phyloP scores from a whole-genome alignment of 441 rosid genomes.

The Eutrema salsugineum region DNA sequence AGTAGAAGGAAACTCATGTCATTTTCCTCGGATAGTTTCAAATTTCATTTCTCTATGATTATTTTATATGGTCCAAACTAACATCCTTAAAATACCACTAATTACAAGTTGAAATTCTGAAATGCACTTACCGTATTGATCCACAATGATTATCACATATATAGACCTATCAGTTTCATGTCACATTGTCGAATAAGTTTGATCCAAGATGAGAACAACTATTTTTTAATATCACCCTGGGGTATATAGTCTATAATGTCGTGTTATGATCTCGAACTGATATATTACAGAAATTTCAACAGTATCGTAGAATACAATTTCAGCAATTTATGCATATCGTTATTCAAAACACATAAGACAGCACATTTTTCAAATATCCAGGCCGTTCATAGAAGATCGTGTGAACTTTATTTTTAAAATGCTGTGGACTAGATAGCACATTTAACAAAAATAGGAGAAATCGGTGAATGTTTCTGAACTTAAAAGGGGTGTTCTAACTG shows the following conservation, averaged over 20 bases:
- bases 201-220: neutral
- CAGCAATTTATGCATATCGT: neutral
- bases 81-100: neutral
- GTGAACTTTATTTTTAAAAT: constrained; percentile 3
- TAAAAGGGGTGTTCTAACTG: neutral
- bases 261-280: neutral
- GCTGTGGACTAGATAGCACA: neutral
- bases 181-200: neutral
- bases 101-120: neutral
- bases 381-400: constrained; percentile 13
- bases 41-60: neutral
- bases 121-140: neutral
- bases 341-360: neutral
- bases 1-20: neutral
- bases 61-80: neutral
- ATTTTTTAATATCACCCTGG: neutral
- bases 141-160: neutral
- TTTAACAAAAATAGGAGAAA: neutral
- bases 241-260: neutral
- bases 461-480: neutral
- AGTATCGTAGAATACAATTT: neutral
- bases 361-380: neutral
- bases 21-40: constrained; percentile 11
- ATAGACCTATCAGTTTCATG: neutral
- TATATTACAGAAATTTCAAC: neutral